Evolutionary conservation across 2,329 filamentous ascomycete genomes (phyloP).

Genomic region (Botrytis tulipae): DNA sequence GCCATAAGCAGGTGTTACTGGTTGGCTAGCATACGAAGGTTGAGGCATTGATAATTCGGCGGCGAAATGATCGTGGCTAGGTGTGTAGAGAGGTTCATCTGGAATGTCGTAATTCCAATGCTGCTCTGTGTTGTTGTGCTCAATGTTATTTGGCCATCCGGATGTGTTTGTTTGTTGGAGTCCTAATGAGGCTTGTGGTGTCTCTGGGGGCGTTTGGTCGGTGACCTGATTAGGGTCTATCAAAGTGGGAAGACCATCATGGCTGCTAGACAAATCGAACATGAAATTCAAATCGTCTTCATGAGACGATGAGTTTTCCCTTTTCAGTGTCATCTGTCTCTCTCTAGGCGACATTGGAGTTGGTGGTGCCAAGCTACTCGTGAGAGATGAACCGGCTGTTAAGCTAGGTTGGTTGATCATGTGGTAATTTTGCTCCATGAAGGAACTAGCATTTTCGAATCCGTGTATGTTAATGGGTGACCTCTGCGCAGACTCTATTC

Average conservation of each 20-base stretch:
- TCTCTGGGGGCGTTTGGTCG: constrained; percentile 34
- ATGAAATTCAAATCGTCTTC: constrained; percentile 28
- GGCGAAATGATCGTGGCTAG: constrained; percentile 33
- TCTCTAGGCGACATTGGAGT: constrained; percentile 38
- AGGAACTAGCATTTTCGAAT: constrained; percentile 32
- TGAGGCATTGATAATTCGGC: constrained; percentile 35
- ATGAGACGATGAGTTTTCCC: constrained; percentile 31
- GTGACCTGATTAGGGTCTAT: constrained; percentile 1
- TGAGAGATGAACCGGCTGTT: constrained; percentile 33
- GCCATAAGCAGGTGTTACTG: constrained; percentile 37
- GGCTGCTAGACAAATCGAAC: constrained; percentile 25
- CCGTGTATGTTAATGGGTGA: constrained; percentile 36
- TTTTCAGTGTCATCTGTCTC: constrained; percentile 33
- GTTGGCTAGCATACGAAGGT: constrained; percentile 35
- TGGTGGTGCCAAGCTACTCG: constrained; percentile 37
- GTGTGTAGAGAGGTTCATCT: constrained; percentile 36
- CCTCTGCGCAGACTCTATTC: constrained; percentile 36
- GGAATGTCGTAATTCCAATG: constrained; percentile 32
- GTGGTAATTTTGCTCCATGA: constrained; percentile 36
- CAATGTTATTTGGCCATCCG: constrained; percentile 25
- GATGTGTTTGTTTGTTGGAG: constrained; percentile 22
- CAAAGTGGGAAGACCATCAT: background rate
- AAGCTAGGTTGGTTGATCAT: constrained; percentile 30
- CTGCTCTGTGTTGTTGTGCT: constrained; percentile 27
- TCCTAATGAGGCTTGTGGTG: constrained; percentile 31